Conservation (phyloP, 2,329 filamentous ascomycete species). For the Calonectria pauciramosa region DNA sequence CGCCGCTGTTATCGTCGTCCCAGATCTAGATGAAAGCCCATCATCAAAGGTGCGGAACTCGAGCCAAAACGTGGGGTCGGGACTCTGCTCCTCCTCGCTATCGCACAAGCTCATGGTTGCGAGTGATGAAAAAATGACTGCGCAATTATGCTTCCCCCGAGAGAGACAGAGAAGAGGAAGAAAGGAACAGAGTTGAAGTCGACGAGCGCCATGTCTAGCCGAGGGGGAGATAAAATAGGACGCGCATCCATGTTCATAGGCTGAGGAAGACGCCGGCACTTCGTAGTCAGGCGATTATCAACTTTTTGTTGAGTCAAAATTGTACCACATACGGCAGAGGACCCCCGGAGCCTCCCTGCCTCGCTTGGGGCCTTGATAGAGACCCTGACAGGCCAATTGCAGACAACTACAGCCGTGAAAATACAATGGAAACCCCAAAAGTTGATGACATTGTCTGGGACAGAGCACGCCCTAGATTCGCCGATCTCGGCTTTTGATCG, state of each 20-base stretch:
- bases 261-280: not conserved
- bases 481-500: constrained; percentile 27
- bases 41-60: constrained; percentile 61
- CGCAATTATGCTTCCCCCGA: constrained; percentile 12
- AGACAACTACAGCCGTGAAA: not conserved
- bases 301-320: constrained; percentile 22
- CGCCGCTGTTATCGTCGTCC: not conserved
- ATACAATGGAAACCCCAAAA: not conserved
- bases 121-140: constrained; percentile 1
- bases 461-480: not conserved
- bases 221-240: constrained; percentile 31
- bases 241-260: constrained; percentile 30
- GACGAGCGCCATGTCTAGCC: constrained; percentile 1
- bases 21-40: constrained; percentile 46
- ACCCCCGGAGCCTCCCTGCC: not conserved
- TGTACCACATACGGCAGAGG: not conserved
- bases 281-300: constrained; percentile 40
- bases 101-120: constrained; percentile 31
- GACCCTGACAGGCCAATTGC: not conserved
- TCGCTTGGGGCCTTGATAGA: not conserved
- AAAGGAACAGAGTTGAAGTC: constrained; percentile 6
- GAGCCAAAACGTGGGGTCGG: constrained; percentile 57
- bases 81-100: constrained; percentile 42
- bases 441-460: not conserved
- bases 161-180: not conserved